Evolutionary conservation across 257 asterid species (phyloP), one percentile per base, ranked within the genome.

Genomic region (Lavandula angustifolia): DNA sequence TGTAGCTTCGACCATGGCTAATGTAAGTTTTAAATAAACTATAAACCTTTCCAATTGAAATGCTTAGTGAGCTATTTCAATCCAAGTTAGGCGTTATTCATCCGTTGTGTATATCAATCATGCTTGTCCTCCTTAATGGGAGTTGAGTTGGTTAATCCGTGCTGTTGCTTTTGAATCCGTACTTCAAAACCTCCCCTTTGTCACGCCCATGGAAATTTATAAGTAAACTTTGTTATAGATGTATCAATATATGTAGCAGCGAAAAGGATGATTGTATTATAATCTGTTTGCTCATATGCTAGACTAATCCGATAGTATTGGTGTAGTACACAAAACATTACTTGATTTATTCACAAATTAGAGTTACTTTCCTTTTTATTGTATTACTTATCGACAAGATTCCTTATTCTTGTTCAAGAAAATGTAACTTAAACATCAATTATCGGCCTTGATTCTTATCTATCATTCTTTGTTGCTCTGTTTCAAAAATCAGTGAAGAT

Each of bases 1-100:
- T 64, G 83, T 88, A 31, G 88, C 98, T 64, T 76, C 48, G 53
- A 79, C 66, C 81, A 91, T 88, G 98, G 90, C 96, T 42, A 65
- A 77, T 51, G 98, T 88, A 79, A 84, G 85, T 80, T 72, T 42
- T 54, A 10, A 66, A 46, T 27, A 37, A 18, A 34, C 37, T 56
- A 12, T 4, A 41, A 44, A n/a, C 38, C 33, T 32, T 35, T 64
- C 51, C 11, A 37, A 41, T 64, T 7, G 13, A 17, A 50, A 64
- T 38, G 38, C 52, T 64, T 12, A 51, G 18, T 14, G 11, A 29
- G 37, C 42, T 58, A 40, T 31, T 44, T 12, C 18, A 6, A 6
- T 54, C 34, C 60, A 54, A 29, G 18, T 29, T 53, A 12, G 34
- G 56, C 18, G 56, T 12, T 44, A 44, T 5, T 50, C 22, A 12